Percentiles rank a stretch among this genome's conserved stretches.
Conservation (phyloP, 2,329 filamentous ascomycete genomes). For the Epichloe typhina region DNA sequence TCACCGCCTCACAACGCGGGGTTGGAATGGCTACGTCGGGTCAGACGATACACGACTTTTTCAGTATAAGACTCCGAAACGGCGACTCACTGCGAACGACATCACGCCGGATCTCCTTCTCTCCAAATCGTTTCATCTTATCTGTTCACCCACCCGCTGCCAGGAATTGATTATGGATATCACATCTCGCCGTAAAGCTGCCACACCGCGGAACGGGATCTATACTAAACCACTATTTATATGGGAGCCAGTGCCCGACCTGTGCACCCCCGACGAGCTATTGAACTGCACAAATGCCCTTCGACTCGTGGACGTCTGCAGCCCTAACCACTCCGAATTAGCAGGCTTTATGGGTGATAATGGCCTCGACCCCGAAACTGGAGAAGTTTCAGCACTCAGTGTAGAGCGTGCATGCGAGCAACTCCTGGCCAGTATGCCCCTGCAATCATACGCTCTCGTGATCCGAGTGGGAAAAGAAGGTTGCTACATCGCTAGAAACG, state of each 20-base stretch:
- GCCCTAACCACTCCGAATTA: conserved; percentile 83
- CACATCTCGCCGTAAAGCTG: conserved; percentile 37
- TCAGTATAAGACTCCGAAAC: conserved; percentile 76
- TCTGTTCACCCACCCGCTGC: conserved; percentile 69
- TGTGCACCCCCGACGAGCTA: conserved; percentile 59
- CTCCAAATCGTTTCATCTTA: conserved; percentile 72
- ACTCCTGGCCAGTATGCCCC: conserved; percentile 49
- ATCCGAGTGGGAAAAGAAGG: conserved; percentile 60
- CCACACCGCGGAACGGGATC: conserved; percentile 15
- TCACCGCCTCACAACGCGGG: conserved; percentile 66
- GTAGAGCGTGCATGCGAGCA: conserved; percentile 50
- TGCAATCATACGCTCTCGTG: conserved; percentile 52
- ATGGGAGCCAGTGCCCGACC: conserved; percentile 91
- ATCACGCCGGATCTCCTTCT: conserved; percentile 53
- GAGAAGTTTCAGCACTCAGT: conserved; percentile 35
- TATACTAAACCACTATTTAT: conserved; percentile 59
- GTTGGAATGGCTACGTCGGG: conserved; percentile 80
- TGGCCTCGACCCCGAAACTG: conserved; percentile 40
- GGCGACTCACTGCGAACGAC: conserved; percentile 61
- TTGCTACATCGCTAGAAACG: conserved; percentile 50
- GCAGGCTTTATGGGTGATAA: conserved; percentile 64
- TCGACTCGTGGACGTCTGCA: conserved; percentile 48
- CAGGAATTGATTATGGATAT: conserved; percentile 65
- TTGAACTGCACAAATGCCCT: conserved; percentile 51
- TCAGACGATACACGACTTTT: conserved; percentile 61